Conservation (phyloP, 345 rosid species). For the Populus deltoides region DNA sequence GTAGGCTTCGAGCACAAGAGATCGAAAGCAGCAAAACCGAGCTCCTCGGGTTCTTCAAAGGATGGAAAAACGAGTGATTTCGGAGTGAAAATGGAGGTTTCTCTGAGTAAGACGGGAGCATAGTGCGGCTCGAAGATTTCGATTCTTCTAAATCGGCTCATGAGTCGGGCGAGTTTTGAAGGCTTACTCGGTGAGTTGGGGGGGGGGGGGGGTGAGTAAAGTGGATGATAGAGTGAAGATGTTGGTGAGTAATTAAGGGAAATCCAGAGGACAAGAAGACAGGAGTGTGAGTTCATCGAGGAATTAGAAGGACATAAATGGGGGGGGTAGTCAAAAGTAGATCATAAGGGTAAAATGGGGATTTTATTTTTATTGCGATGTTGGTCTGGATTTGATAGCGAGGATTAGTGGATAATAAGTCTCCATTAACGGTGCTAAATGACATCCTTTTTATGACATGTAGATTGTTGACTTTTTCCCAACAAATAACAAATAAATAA, state of each 20-base stretch:
- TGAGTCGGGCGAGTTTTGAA: slow-evolving; percentile 18
- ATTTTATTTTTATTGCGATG: background rate
- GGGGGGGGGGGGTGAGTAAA: background rate
- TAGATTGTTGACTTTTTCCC: too few species aligned
- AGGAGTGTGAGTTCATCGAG: slow-evolving; percentile 18
- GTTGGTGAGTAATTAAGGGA: background rate
- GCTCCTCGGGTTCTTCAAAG: slow-evolving; percentile 25
- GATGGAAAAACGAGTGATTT: slow-evolving; percentile 30
- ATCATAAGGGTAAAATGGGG: slow-evolving; percentile 15
- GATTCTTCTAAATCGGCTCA: slow-evolving; percentile 47
- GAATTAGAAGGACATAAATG: background rate
- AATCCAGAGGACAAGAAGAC: slow-evolving; percentile 15
- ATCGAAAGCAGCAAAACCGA: slow-evolving; percentile 43
- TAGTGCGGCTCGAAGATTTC: slow-evolving; percentile 43
- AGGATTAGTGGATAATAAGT: background rate
- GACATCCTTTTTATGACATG: too few species aligned
- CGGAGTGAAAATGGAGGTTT: slow-evolving; percentile 41
- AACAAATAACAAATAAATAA: too few species aligned
- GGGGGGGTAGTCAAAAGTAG: background rate
- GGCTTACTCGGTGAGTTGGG: slow-evolving; percentile 25
- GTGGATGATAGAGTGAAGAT: background rate
- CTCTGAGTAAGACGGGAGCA: slow-evolving; percentile 20
- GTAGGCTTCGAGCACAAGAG: slow-evolving; percentile 24
- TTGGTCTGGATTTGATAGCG: background rate
- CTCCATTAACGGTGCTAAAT: background rate